Evolutionary conservation across 495 filamentous ascomycete species (phyloP).

Genomic region (Podospora comata): DNA sequence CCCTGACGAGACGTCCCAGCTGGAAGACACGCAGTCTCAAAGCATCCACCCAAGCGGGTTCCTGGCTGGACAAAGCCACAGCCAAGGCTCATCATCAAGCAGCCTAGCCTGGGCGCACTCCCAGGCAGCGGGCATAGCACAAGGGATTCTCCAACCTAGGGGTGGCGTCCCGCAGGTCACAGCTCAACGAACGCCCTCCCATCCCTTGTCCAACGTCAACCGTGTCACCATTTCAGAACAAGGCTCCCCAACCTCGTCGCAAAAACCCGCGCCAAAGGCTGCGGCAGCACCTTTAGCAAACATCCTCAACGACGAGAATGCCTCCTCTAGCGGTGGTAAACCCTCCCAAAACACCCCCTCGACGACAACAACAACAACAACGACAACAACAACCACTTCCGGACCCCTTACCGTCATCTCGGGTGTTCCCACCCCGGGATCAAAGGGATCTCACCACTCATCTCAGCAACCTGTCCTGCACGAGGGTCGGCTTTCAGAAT

Average conservation of each 20-base stretch:
- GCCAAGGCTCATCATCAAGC: conserved; percentile 36
- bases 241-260: conserved; percentile 35
- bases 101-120: conserved; percentile 50
- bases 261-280: conserved; percentile 5
- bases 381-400: not conserved
- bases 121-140: conserved; percentile 47
- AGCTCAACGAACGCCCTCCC: not conserved
- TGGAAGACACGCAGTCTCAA: conserved; percentile 58
- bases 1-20: conserved; percentile 42
- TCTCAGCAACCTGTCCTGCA: conserved; percentile 59
- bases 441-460: conserved; percentile 22
- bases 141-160: conserved; percentile 36
- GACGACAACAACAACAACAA: conserved; percentile 10
- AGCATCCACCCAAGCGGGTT: conserved; percentile 12
- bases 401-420: conserved; percentile 26
- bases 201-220: not conserved
- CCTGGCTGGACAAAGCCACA: conserved; percentile 13
- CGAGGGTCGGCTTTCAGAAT: conserved; percentile 47
- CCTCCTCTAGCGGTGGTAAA: not conserved
- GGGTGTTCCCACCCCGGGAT: conserved; percentile 13
- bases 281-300: conserved; percentile 19
- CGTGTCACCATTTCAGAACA: conserved; percentile 12
- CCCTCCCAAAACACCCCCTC: conserved; percentile 4
- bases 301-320: conserved; percentile 35
- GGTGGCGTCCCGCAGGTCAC: not conserved